Evolutionary conservation across 257 asterid species (phyloP).

Genomic region (Echium plantagineum): DNA sequence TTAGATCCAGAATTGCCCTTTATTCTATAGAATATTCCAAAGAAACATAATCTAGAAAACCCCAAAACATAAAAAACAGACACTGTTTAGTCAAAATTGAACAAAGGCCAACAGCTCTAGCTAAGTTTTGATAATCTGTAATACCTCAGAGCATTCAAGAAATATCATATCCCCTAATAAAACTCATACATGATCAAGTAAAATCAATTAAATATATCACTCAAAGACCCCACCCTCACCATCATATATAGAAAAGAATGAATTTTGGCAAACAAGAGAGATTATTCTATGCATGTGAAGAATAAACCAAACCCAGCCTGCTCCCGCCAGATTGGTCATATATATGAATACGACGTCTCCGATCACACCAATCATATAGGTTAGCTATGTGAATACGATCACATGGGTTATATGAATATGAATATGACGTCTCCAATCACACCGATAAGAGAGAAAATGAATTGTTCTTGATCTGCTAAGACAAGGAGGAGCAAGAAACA

Average conservation of each 20-base stretch:
- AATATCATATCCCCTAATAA: too few species aligned
- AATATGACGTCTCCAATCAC: too few species aligned
- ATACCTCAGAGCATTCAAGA: background rate
- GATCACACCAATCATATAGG: too few species aligned
- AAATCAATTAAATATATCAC: background rate
- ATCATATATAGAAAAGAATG: background rate
- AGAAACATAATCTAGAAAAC: background rate
- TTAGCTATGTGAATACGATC: too few species aligned
- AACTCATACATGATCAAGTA: background rate
- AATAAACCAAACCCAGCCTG: slow-evolving; percentile 3
- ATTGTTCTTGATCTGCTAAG: slow-evolving; percentile 62
- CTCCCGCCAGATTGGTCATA: too few species aligned
- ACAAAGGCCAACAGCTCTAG: slow-evolving; percentile 19
- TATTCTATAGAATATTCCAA: background rate
- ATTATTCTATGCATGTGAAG: slow-evolving; percentile 3
- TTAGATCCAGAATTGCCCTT: too few species aligned
- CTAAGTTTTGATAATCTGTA: slow-evolving; percentile 12
- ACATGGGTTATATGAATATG: too few species aligned
- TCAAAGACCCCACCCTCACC: too few species aligned
- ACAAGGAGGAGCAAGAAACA: slow-evolving; percentile 51
- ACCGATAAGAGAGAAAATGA: slow-evolving; percentile 36
- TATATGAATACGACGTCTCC: too few species aligned
- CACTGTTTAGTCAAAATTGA: background rate
- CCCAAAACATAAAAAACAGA: background rate
- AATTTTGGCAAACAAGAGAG: slow-evolving; percentile 3